Percentiles rank a stretch among this genome's conserved stretches.
These are phyloP conservation scores for Penicillium capsulatum DNA, from an alignment of 2,329 filamentous ascomycete genomes.

Conservation along the genomic window DNA sequence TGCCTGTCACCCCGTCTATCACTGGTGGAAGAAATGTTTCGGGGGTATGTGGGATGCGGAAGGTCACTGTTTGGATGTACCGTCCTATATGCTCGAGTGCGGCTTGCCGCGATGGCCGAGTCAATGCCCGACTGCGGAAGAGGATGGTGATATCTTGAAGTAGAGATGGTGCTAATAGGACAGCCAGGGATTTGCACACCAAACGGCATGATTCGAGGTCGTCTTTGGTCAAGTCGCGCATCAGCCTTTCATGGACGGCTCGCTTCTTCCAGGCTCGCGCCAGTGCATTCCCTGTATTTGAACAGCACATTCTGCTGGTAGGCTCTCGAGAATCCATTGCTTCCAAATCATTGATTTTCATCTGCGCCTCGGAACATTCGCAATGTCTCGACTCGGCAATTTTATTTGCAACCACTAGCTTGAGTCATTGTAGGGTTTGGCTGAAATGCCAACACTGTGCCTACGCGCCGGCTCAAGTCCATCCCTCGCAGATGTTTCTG, in stretches of 20 bases:
- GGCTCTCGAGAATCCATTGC: no score
- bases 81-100: slow-evolving; percentile 74
- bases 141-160: slow-evolving; percentile 45
- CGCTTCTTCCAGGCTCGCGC: slow-evolving; percentile 37
- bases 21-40: slow-evolving; percentile 81
- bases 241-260: slow-evolving; percentile 33
- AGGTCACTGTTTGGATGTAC: slow-evolving; percentile 72
- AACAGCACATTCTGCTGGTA: no score
- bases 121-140: slow-evolving; percentile 65
- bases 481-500: neutral
- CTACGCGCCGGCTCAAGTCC: no score
- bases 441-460: neutral
- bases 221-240: slow-evolving; percentile 28
- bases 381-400: no score
- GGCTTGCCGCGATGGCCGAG: slow-evolving; percentile 65
- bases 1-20: slow-evolving; percentile 69
- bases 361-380: no score
- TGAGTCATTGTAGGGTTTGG: slow-evolving; percentile 1
- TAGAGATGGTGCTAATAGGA: slow-evolving; percentile 32
- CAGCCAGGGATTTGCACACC: slow-evolving; percentile 34
- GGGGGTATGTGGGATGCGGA: slow-evolving; percentile 70
- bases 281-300: slow-evolving; percentile 19
- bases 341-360: no score
- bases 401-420: no score
- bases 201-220: slow-evolving; percentile 36